Conservation (phyloP, 2,329 filamentous ascomycete species). For the Monosporascus ibericus region DNA sequence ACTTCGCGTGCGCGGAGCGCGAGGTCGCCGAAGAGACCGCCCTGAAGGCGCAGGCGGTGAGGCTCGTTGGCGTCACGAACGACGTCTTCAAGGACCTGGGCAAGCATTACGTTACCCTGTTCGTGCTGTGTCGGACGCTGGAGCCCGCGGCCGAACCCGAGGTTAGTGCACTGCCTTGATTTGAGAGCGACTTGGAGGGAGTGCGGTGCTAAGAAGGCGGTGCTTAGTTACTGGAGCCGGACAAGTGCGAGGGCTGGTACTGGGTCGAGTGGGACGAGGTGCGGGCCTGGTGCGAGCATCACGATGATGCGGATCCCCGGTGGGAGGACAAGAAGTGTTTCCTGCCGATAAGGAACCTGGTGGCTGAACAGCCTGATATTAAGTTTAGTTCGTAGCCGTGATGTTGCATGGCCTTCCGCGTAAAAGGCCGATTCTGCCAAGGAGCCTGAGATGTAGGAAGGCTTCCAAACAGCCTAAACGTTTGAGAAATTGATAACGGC, state of each 20-base stretch:
- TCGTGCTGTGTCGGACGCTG: conserved; percentile 48
- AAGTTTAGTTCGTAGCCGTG: background rate
- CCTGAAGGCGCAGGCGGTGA: conserved; percentile 45
- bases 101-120: conserved; percentile 73
- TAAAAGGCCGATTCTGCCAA: background rate
- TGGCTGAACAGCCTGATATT: conserved; percentile 10
- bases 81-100: conserved; percentile 52
- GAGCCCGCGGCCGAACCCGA: conserved; percentile 43
- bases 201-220: conserved; percentile 1
- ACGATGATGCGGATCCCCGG: conserved; percentile 15
- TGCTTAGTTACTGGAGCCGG: conserved; percentile 36
- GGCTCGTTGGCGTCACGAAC: conserved; percentile 58
- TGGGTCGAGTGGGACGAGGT: conserved; percentile 43
- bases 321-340: conserved; percentile 29
- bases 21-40: conserved; percentile 69
- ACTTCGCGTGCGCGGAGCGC: conserved; percentile 56
- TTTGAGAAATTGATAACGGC: too few relatives aligned
- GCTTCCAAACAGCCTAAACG: background rate
- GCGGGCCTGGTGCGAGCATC: conserved; percentile 21
- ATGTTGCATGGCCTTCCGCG: too few relatives aligned
- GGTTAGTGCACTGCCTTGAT: conserved; percentile 34
- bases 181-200: conserved; percentile 23
- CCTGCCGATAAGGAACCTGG: conserved; percentile 28
- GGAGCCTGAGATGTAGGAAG: too few relatives aligned
- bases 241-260: conserved; percentile 46